Evolutionary conservation across 305 asterid species (phyloP).

Genomic region (Ruellia speciosa): DNA sequence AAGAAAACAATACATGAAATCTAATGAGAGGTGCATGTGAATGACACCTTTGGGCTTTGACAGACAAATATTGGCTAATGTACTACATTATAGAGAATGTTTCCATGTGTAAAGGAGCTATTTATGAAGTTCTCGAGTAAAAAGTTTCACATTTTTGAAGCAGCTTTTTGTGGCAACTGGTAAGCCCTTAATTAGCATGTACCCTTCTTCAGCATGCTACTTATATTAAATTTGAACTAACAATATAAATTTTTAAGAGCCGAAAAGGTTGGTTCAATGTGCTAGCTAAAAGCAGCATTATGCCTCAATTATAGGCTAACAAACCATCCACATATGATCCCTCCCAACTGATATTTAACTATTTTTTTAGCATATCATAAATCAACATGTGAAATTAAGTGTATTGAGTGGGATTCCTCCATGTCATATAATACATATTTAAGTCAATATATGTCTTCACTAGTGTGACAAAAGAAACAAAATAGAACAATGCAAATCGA

Average conservation of each 20-base stretch:
- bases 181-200: not conserved
- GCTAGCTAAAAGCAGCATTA: not conserved
- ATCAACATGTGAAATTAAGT: not conserved
- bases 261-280: not conserved
- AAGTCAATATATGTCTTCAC: not conserved
- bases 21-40: not conserved
- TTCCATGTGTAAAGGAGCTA: not conserved
- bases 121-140: not conserved
- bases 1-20: not conserved
- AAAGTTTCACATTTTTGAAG: not conserved
- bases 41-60: not conserved
- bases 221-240: not conserved
- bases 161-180: not conserved
- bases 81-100: slow-evolving; percentile 19
- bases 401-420: not conserved
- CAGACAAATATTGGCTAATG: not conserved
- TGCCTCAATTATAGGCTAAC: not conserved
- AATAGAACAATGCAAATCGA: not conserved
- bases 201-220: not conserved
- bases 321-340: not conserved
- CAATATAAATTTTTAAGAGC: not conserved
- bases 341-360: not conserved
- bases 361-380: not conserved
- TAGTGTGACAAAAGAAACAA: not conserved
- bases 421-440: not conserved